Percentiles rank a stretch among this genome's conserved stretches.
Conservation (phyloP, 2,329 filamentous ascomycete species). For the Balansia obtecta region DNA sequence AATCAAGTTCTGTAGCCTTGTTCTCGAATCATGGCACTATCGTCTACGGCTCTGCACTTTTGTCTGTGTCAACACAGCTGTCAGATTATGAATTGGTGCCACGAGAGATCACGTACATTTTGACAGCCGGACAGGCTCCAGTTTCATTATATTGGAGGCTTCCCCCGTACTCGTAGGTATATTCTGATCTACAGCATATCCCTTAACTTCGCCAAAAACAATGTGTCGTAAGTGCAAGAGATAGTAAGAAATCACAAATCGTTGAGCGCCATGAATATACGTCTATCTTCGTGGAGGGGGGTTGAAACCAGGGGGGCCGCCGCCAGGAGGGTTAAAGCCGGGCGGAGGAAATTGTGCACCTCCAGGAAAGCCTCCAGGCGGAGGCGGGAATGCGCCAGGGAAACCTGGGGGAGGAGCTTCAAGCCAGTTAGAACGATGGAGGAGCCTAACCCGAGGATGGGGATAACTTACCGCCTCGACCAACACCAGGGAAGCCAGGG, state of each 20-base stretch:
- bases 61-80: conserved; percentile 6
- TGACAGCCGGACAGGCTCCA: background rate
- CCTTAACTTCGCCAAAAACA: conserved; percentile 5
- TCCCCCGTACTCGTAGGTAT: background rate
- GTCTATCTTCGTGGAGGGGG: conserved; percentile 50
- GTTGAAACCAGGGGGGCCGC: conserved; percentile 54
- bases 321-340: conserved; percentile 18
- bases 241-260: conserved; percentile 12
- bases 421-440: conserved; percentile 19
- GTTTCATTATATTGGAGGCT: background rate
- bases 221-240: conserved; percentile 14
- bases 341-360: conserved; percentile 7
- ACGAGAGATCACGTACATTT: conserved; percentile 6
- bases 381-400: conserved; percentile 35
- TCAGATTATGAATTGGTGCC: conserved; percentile 4
- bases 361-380: conserved; percentile 29
- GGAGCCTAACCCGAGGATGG: background rate
- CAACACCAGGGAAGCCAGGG: conserved; percentile 30
- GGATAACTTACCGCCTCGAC: conserved; percentile 40
- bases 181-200: conserved; percentile 4
- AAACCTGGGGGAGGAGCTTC: conserved; percentile 37
- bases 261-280: conserved; percentile 14
- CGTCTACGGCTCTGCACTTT: conserved; percentile 1
- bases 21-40: background rate
- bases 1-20: background rate